phyloP scores from a whole-genome alignment of 495 filamentous ascomycete species.

The Parathielavia hyrcaniae region DNA sequence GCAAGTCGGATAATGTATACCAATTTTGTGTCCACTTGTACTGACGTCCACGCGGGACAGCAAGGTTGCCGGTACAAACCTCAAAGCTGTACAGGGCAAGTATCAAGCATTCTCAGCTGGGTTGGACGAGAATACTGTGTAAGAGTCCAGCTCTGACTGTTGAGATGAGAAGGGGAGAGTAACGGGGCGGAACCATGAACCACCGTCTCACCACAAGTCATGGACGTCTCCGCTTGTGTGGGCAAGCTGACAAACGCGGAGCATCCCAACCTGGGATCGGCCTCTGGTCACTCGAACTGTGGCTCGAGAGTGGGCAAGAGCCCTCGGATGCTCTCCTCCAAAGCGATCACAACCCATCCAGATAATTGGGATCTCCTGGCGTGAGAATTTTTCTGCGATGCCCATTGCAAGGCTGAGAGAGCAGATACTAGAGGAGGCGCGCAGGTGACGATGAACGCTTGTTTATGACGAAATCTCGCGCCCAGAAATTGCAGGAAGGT shows the following conservation, averaged over 20 bases:
- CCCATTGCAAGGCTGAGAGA: too few species aligned
- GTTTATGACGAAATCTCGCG: not conserved
- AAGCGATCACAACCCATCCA: too few species aligned
- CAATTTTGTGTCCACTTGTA: conserved; percentile 2
- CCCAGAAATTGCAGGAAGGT: not conserved
- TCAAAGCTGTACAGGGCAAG: not conserved
- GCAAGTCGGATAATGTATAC: too few species aligned
- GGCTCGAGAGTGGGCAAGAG: too few species aligned
- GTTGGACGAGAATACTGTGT: too few species aligned
- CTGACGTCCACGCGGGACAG: not conserved
- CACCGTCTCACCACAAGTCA: not conserved
- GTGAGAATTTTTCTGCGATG: not conserved
- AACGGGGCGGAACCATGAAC: not conserved
- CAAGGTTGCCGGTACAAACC: not conserved
- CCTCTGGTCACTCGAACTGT: not conserved
- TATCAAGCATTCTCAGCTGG: too few species aligned
- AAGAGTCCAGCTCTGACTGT: conserved; percentile 10
- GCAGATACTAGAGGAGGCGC: not conserved
- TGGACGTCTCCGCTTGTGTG: not conserved
- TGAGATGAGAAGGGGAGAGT: conserved; percentile 1
- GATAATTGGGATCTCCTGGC: too few species aligned
- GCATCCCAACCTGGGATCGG: not conserved
- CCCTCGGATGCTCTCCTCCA: not conserved
- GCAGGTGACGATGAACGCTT: not conserved
- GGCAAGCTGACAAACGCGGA: conserved; percentile 12